These are phyloP conservation scores for Xylaria palmicola DNA, from an alignment of 495 filamentous ascomycete species.

Conservation along the genomic window DNA sequence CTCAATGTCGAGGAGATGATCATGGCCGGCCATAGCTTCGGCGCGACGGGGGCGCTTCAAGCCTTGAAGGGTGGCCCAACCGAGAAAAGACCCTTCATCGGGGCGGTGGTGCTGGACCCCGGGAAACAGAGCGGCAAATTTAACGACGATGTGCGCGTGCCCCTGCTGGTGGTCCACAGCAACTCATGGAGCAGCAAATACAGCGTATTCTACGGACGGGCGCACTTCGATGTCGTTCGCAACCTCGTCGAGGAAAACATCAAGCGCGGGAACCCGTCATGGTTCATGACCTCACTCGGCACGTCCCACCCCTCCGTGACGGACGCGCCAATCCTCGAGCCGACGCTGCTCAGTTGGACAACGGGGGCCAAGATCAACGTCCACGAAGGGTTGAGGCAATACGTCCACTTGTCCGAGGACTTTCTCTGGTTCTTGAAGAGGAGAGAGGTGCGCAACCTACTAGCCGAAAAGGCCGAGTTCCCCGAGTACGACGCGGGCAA, in stretches of 20 bases:
- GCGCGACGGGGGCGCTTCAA: constrained; percentile 52
- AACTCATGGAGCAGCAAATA: constrained; percentile 49
- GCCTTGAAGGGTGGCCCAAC: constrained; percentile 42
- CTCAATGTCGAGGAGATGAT: constrained; percentile 42
- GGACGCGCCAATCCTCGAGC: constrained; percentile 54
- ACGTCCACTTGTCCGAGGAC: constrained; percentile 45
- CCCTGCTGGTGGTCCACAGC: constrained; percentile 49
- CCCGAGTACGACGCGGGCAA: constrained; percentile 34
- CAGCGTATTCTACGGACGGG: constrained; percentile 48
- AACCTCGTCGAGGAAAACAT: constrained; percentile 43
- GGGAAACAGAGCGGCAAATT: constrained; percentile 53
- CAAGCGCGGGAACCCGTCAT: constrained; percentile 35
- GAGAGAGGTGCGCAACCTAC: constrained; percentile 32
- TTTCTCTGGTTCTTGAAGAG: constrained; percentile 41
- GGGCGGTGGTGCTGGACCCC: constrained; percentile 49
- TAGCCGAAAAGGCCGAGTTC: constrained; percentile 40
- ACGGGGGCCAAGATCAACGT: constrained; percentile 47
- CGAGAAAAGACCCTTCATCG: constrained; percentile 37
- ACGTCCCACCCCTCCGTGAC: constrained; percentile 54
- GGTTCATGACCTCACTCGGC: constrained; percentile 54
- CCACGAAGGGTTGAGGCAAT: constrained; percentile 42
- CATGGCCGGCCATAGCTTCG: constrained; percentile 53
- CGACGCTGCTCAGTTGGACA: constrained; percentile 46
- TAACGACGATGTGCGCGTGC: constrained; percentile 50
- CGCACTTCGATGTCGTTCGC: constrained; percentile 52